A percentile compares a stretch with the other conserved stretches of the same genome.
Evolutionary conservation across 192 early-diverging fungal genomes (phyloP).

Genomic region (Martensiomyces pterosporus): DNA sequence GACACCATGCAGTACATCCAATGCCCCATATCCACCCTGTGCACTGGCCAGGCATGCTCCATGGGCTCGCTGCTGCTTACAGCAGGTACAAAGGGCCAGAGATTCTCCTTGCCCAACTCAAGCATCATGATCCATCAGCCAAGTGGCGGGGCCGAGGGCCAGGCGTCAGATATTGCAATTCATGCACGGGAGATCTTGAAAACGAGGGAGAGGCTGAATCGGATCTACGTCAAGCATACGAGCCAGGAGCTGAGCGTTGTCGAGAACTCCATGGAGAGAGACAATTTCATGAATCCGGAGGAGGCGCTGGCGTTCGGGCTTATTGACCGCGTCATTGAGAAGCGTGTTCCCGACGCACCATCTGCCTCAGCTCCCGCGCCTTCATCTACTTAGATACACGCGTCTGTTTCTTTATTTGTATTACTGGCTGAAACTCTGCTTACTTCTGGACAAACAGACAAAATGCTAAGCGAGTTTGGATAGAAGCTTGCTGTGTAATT

Average conservation of each 20-base stretch:
- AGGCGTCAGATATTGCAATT: constrained; percentile 95
- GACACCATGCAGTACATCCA: constrained; percentile 90
- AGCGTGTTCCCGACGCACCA: constrained; percentile 37
- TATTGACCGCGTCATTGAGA: constrained; percentile 84
- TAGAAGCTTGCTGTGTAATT: no score
- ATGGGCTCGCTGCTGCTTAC: constrained; percentile 95
- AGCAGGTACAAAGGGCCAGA: constrained; percentile 83
- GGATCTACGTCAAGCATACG: constrained; percentile 84
- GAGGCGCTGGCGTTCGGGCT: constrained; percentile 88
- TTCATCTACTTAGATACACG: no score
- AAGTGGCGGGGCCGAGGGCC: constrained; percentile 88
- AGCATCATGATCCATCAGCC: constrained; percentile 98
- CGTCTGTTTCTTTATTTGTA: no score
- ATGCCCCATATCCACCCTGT: constrained; percentile 88
- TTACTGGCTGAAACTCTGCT: no score
- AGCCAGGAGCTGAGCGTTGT: constrained; percentile 76
- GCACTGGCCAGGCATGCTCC: constrained; percentile 95
- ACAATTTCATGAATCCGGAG: constrained; percentile 90
- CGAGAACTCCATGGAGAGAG: constrained; percentile 87
- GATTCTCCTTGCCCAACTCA: constrained; percentile 85
- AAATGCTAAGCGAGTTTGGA: no score
- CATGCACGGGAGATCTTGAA: constrained; percentile 94
- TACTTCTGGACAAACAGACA: no score
- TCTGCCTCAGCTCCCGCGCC: neutral
- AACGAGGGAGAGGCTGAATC: constrained; percentile 76